Base-by-base conservation (phyloP, 1,139 yeast species). In the Pneumocystis canis region DNA sequence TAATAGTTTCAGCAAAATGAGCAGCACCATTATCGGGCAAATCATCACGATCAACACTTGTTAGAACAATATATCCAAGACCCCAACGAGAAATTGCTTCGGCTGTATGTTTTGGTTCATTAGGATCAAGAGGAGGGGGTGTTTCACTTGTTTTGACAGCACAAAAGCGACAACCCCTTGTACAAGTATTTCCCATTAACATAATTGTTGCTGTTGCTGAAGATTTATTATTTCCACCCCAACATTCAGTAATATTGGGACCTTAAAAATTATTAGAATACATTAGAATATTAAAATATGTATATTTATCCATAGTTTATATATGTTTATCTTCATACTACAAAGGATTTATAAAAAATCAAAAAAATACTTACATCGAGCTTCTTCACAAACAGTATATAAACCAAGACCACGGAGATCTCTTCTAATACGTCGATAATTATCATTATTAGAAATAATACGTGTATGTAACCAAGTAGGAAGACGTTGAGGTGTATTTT, bases 131-230 rank as follows among this genome's bases (percentile, higher is more conserved):
- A 11, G 89, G 83, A 0, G 85, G 84, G 0, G 99, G 99, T 4
- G 77, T 77, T 70, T 98, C 80, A 73, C 84, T 84, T 0, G 98
- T 94, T 75, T 94, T 94, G 61, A 94, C 98, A 1, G 96, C 87
- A 74, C 99, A 94, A 76, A 94, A 94, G 67, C 99, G 80, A 73
- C 99, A 94, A 14, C 98, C 99, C 74, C 99, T 80, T 3, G 99
- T 94, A 76, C 99, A 94, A 0, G 98, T 92, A 71, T 94, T 98
- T 66, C 99, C 99, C 80, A 94, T 80, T 67, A 94, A 79, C 99
- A 94, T 94, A 70, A 94, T 92, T 2, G 99, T 94, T 5, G 98
- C 98, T 3, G 99, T 94, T n/a, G 98, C 97, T 70, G 88, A 94
- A 5, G 90, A 81, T 74, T 89, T 89, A 70, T 80, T 83, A 71